A percentile compares a stretch with the other conserved stretches of the same genome.
Conservation (phyloP, 1,284 basidiomycete genomes). For the Entoloma clypeatum region DNA sequence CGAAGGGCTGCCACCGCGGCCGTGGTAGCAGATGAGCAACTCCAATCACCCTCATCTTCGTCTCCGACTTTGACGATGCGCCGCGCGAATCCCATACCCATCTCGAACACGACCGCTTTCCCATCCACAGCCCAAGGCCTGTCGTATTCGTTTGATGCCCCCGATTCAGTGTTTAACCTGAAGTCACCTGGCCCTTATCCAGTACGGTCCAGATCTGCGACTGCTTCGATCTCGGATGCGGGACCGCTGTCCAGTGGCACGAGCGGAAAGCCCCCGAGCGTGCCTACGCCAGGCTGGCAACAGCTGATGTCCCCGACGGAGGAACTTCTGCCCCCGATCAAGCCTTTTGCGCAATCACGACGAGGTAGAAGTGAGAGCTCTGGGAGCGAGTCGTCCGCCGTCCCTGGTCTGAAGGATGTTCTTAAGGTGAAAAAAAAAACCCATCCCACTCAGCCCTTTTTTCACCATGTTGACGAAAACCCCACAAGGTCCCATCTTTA, state of each 20-base stretch:
- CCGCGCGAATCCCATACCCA: conserved; percentile 28
- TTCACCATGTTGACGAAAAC: conserved; percentile 4
- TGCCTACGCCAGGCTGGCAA: conserved; percentile 42
- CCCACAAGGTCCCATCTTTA: conserved; percentile 54
- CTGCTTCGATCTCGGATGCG: no score
- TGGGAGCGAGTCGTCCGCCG: conserved; percentile 28
- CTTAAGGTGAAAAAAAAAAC: conserved; percentile 62
- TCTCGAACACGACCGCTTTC: conserved; percentile 15
- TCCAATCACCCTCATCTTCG: no score
- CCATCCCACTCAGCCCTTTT: not conserved
- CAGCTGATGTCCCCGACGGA: conserved; percentile 22
- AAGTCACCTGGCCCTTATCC: conserved; percentile 34
- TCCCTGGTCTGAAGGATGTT: conserved; percentile 67
- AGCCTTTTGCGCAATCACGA: conserved; percentile 37
- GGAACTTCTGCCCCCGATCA: conserved; percentile 35
- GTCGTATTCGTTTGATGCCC: conserved; percentile 52
- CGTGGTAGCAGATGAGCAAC: no score
- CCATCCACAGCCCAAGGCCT: conserved; percentile 40
- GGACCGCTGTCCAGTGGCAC: no score
- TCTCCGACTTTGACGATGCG: conserved; percentile 5
- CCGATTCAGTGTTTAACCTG: conserved; percentile 30
- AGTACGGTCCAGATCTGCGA: conserved; percentile 49
- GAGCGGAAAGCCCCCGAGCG: no score
- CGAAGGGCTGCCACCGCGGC: no score
- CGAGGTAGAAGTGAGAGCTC: conserved; percentile 49